phyloP scores from a whole-genome alignment of 2,329 filamentous ascomycete genomes.

The Diaporthe capsici region DNA sequence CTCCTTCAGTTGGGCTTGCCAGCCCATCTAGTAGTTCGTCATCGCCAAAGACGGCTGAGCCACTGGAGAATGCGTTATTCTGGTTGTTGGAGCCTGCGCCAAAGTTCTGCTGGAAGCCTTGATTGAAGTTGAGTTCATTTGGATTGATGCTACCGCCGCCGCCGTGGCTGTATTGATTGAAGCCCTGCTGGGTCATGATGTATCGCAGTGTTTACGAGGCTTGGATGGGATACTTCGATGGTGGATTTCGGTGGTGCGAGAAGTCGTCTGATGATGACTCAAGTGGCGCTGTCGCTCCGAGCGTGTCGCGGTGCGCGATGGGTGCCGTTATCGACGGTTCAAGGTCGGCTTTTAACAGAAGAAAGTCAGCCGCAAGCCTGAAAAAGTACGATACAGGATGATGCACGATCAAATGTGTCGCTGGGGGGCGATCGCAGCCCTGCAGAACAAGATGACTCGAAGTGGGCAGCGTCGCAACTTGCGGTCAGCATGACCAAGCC shows the following conservation, averaged over 20 bases:
- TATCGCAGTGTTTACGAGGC: slow-evolving; percentile 20
- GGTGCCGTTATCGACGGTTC: neutral
- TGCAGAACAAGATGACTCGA: slow-evolving; percentile 27
- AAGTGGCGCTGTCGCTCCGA: slow-evolving; percentile 24
- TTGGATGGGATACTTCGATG: neutral
- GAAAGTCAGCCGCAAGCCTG: slow-evolving; percentile 4
- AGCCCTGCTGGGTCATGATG: slow-evolving; percentile 69
- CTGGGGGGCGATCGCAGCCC: slow-evolving; percentile 21
- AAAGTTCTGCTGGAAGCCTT: slow-evolving; percentile 74
- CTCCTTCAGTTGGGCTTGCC: slow-evolving; percentile 66
- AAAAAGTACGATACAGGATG: neutral
- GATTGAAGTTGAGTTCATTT: slow-evolving; percentile 79
- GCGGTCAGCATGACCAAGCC: slow-evolving; percentile 39
- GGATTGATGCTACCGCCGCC: slow-evolving; percentile 79
- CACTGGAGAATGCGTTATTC: slow-evolving; percentile 80
- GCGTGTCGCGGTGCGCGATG: slow-evolving; percentile 3
- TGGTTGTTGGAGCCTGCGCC: slow-evolving; percentile 68
- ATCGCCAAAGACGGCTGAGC: slow-evolving; percentile 84
- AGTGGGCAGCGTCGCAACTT: slow-evolving; percentile 34
- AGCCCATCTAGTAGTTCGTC: slow-evolving; percentile 89
- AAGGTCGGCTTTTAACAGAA: neutral
- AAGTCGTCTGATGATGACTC: slow-evolving; percentile 30
- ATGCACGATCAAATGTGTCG: neutral
- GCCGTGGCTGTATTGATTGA: slow-evolving; percentile 69
- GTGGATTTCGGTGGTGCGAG: neutral